These are phyloP conservation scores for Lasiodiplodia sp. DNA, from an alignment of 2,329 filamentous ascomycete genomes.

Conservation along the genomic window DNA sequence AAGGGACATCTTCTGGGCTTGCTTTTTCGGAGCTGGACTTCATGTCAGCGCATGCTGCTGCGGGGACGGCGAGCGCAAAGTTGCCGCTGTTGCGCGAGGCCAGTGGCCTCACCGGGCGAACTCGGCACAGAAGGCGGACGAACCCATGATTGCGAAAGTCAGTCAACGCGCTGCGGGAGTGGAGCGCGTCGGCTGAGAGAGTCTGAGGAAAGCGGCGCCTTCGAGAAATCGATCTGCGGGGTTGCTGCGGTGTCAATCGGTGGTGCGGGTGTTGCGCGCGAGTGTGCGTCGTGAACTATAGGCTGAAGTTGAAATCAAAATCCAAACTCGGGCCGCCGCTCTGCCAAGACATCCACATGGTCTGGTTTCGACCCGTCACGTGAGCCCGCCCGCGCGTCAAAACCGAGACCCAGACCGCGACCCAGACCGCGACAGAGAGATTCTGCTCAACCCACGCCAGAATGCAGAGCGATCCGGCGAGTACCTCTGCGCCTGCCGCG, in stretches of 20 bases:
- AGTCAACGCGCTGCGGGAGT: slow-evolving; percentile 47
- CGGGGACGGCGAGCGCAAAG: slow-evolving; percentile 5
- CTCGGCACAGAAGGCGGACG: slow-evolving; percentile 41
- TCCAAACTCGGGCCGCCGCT: slow-evolving; percentile 25
- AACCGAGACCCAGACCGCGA: not conserved
- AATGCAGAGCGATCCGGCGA: slow-evolving; percentile 5
- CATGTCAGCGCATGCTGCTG: slow-evolving; percentile 53
- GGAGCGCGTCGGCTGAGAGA: slow-evolving; percentile 46
- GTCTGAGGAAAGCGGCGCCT: slow-evolving; percentile 36
- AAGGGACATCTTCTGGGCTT: slow-evolving; percentile 96
- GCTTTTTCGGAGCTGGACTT: slow-evolving; percentile 82
- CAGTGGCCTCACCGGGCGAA: slow-evolving; percentile 32
- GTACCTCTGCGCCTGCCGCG: not conserved
- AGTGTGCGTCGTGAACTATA: slow-evolving; percentile 28
- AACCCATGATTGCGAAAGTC: slow-evolving; percentile 67
- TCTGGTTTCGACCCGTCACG: slow-evolving; percentile 15
- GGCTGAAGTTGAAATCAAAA: slow-evolving; percentile 32
- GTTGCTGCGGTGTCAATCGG: slow-evolving; percentile 23
- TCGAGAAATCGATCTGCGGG: slow-evolving; percentile 15
- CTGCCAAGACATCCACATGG: slow-evolving; percentile 3
- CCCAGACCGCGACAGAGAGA: not conserved
- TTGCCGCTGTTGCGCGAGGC: slow-evolving; percentile 14
- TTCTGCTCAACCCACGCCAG: slow-evolving; percentile 13
- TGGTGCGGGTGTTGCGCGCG: slow-evolving; percentile 24
- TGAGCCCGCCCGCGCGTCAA: not conserved